phyloP scores from a whole-genome alignment of 2,329 filamentous ascomycete species.

The Phyllosticta ampelicida region DNA sequence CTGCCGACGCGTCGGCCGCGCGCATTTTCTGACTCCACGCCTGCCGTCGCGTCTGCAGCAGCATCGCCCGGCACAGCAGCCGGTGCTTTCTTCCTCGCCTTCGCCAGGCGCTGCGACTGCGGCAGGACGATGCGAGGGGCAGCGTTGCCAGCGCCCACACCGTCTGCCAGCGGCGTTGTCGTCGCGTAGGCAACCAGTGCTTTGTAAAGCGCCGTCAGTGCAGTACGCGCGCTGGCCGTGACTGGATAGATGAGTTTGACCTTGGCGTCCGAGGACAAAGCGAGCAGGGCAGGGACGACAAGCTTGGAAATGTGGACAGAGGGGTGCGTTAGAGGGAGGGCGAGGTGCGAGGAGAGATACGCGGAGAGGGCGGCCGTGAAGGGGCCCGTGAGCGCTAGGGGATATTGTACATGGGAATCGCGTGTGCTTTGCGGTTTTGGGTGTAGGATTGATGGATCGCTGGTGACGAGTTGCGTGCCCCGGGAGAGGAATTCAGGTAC shows the following conservation, averaged over 20 bases:
- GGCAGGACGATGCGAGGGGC: background rate
- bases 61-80: background rate
- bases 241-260: constrained; percentile 28
- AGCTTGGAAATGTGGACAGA: constrained; percentile 32
- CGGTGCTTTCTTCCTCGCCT: background rate
- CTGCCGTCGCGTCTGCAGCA: background rate
- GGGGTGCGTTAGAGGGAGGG: constrained; percentile 29
- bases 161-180: background rate
- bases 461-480: constrained; percentile 16
- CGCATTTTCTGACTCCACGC: background rate
- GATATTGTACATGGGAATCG: background rate
- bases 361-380: constrained; percentile 30
- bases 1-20: background rate
- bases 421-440: constrained; percentile 15
- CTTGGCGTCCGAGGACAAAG: constrained; percentile 28
- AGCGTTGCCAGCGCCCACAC: background rate
- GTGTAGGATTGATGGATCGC: constrained; percentile 14
- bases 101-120: background rate
- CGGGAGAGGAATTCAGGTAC: constrained; percentile 24
- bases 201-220: background rate
- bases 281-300: constrained; percentile 22
- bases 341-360: constrained; percentile 32
- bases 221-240: constrained; percentile 3
- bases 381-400: constrained; percentile 16
- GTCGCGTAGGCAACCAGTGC: background rate